These are phyloP conservation scores for Paramecium sexaurelia DNA, from an alignment of 73 alveolate species.

Conservation along the genomic window DNA sequence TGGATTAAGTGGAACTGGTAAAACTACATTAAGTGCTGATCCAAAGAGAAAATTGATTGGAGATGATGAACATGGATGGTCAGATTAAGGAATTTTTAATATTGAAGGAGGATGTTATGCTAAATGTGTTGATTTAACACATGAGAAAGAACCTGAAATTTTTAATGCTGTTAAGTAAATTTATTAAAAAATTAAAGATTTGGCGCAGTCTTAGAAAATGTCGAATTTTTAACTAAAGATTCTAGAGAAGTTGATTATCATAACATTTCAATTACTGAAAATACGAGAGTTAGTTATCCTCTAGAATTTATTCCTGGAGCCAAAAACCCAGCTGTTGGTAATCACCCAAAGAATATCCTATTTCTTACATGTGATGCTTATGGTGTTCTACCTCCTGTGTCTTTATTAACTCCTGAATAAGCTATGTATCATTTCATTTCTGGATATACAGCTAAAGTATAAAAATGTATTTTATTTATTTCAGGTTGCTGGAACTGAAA, in stretches of 20 bases:
- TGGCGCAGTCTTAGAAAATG: conserved; percentile 90
- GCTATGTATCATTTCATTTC: conserved; percentile 96
- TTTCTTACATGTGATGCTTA: conserved; percentile 97
- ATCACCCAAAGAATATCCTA: conserved; percentile 95
- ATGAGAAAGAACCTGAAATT: conserved; percentile 96
- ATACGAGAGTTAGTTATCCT: conserved; percentile 90
- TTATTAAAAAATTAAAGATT: conserved; percentile 48
- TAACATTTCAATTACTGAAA: conserved; percentile 83
- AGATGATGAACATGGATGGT: conserved; percentile 98
- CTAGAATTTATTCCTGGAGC: conserved; percentile 94
- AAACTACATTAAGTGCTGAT: conserved; percentile 96
- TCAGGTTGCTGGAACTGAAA: conserved; percentile 95
- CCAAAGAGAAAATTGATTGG: conserved; percentile 91
- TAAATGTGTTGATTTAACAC: conserved; percentile 78
- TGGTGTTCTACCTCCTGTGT: conserved; percentile 97
- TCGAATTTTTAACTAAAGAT: conserved; percentile 66
- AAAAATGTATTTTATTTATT: not conserved
- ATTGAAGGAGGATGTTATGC: conserved; percentile 99
- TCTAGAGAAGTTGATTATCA: conserved; percentile 84
- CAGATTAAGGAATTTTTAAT: conserved; percentile 94
- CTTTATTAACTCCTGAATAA: conserved; percentile 89
- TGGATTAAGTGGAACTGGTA: conserved; percentile 98
- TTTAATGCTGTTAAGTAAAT: conserved; percentile 80
- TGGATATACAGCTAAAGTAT: conserved; percentile 95
- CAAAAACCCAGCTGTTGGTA: conserved; percentile 93